Base-by-base conservation (phyloP, 2,329 filamentous ascomycete genomes). In the Lomentospora prolificans region DNA sequence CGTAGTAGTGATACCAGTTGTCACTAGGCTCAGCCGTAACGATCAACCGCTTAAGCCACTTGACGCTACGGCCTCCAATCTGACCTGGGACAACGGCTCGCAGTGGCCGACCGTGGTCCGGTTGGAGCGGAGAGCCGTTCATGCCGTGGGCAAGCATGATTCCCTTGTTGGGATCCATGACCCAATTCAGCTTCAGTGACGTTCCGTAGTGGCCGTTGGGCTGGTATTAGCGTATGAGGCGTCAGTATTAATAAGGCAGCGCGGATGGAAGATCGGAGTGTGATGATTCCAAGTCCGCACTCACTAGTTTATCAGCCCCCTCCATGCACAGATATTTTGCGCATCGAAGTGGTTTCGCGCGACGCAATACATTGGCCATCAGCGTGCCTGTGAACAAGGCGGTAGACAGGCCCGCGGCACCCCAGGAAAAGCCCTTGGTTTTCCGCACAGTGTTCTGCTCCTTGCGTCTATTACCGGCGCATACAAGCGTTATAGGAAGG, bases 1-100 rank as follows among this genome's bases (percentile, higher is more conserved):
- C 91, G 69, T 94, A 91, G 59, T 95, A 90, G 68, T 96, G 91
- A 64, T 96, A 96, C 89, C 90, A 95, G 65, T 95, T 96, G 60
- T 92, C 86, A 65, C 90, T 95, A 0, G 90, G 90, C 24, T 78
- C 75, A 8, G 84, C 80, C 0, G 90, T 92, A 53, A 96, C 69
- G 46, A 90, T 86, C 58, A 96, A 79, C 60, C 78, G 85, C 72
- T 86, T 92, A 57, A 96, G 67, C 91, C 91, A 96, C 69, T 96
- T 96, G 30, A 96, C 90, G 67, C 89, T 95, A 60, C 91, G 80
- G 1, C 90, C 91, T 31, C 91, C 91, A 59, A 96, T 96, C 68
- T 95, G 90, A 0, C 91, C 91, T 0, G 91, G 91, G 3, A 96
- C 87, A 6, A 96, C 84, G 5, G 86, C 84, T 59, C 91, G 79